These are phyloP conservation scores for Acanthamoeba castellanii DNA, from an alignment of 208 protist species.

Conservation along the genomic window DNA sequence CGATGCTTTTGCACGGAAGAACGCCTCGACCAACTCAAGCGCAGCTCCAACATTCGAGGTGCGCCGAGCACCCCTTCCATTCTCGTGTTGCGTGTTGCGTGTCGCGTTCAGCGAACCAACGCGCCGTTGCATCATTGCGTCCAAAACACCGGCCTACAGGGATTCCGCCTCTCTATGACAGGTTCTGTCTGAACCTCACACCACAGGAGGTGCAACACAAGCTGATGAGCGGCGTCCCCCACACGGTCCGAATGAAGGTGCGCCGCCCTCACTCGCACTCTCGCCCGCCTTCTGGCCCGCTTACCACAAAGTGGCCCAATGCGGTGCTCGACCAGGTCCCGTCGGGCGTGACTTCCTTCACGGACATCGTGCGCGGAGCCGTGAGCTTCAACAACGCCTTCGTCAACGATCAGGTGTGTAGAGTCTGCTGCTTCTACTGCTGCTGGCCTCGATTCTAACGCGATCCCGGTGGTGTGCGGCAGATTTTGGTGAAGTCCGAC, in stretches of 20 bases:
- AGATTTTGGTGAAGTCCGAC: conserved; percentile 85
- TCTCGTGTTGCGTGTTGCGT: background rate
- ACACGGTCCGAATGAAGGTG: conserved; percentile 87
- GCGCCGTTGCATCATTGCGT: background rate
- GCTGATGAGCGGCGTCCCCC: background rate
- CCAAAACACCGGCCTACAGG: background rate
- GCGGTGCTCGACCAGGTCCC: conserved; percentile 37
- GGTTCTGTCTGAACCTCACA: conserved; percentile 84
- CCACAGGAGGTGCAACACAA: conserved; percentile 76
- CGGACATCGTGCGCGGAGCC: conserved; percentile 85
- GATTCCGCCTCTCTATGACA: conserved; percentile 75
- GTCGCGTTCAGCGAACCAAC: background rate
- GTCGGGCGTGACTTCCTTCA: conserved; percentile 80
- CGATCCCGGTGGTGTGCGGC: background rate
- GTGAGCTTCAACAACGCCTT: conserved; percentile 85
- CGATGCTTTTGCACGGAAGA: conserved; percentile 88
- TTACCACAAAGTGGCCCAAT: background rate
- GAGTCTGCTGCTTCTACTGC: background rate
- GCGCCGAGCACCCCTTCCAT: no score
- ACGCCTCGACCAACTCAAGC: conserved; percentile 74
- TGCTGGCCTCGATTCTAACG: background rate
- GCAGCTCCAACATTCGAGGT: background rate
- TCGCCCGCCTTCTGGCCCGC: background rate
- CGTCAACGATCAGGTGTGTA: conserved; percentile 88
- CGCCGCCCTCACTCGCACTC: background rate